Evolutionary conservation across 768 basidiomycete species (phyloP), one percentile per base, ranked within the genome.

Genomic region (Termitomyces sp.): DNA sequence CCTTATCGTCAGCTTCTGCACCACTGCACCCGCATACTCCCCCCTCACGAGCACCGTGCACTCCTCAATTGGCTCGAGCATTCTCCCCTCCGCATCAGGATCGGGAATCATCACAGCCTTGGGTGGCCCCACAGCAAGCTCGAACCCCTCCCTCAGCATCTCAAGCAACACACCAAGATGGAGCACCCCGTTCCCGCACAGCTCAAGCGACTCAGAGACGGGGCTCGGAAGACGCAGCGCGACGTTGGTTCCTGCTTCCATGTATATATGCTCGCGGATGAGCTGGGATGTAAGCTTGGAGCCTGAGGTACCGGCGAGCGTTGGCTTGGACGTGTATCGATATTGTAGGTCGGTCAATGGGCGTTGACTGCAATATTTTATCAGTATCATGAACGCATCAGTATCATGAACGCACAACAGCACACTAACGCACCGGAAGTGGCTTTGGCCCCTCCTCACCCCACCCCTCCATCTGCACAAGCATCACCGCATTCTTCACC

Each of bases 131-230:
- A 83, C 73, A 25, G 71, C 70, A 14, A 83, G 68, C 66, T 83
- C 81, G n/a, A 76, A 83, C 37, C 81, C 81, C 69, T 83, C 81
- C 12, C 81, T 78, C 9, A 83, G 72, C 0, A 75, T 81, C 65
- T 83, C 81, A 42, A 83, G 74, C 1, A 83, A 74, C 31, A 83
- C 79, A 17, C 81, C 80, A n/a, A 83, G 77, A 61, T 81, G 80
- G 10, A 81, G 72, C 34, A 83, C 80, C 32, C 81, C 81, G 11
- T 80, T 72, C 1, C 81, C 80, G 34, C 80, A 77, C 2, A 83
- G 73, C 67, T 81, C 80, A 36, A 83, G 71, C 3, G 78, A 79
- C 61, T 83, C 81, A 32, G 79, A 78, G 9, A 80, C 80, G 1
- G 80, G 80, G 2, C 80, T 80, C 0, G 81, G 81, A 5, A 83